Conservation (phyloP, 257 asterid species). For the Nemophila menziesii region DNA sequence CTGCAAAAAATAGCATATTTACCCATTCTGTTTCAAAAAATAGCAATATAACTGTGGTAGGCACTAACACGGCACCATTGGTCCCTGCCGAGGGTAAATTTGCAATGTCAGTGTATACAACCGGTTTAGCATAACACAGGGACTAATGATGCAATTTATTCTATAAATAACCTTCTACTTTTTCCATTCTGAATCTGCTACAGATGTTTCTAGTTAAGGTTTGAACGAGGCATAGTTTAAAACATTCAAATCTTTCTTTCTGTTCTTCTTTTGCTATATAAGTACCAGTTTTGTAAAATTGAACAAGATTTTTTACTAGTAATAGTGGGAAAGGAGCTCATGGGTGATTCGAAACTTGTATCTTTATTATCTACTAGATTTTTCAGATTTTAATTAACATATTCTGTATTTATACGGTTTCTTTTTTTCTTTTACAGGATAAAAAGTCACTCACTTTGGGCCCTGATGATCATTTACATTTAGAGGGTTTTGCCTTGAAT, state of each 20-base stretch:
- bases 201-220: not conserved
- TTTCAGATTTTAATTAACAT: not conserved
- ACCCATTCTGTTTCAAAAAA: too few species aligned
- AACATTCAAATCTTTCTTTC: too few species aligned
- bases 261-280: too few species aligned
- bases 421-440: slow-evolving; percentile 37
- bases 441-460: slow-evolving; percentile 72
- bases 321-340: not conserved
- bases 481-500: slow-evolving; percentile 86
- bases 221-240: not conserved
- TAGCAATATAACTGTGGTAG: too few species aligned
- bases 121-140: too few species aligned
- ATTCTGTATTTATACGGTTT: not conserved
- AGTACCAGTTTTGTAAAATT: not conserved
- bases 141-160: too few species aligned
- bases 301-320: not conserved
- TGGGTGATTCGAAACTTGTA: not conserved
- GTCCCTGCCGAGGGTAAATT: too few species aligned
- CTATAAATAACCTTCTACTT: too few species aligned
- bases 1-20: too few species aligned
- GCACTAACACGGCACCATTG: too few species aligned
- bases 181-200: too few species aligned
- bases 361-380: not conserved
- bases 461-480: slow-evolving; percentile 70
- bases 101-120: too few species aligned